Base-by-base conservation (phyloP, 2,329 filamentous ascomycete species). In the Rutstroemia sydowiana region DNA sequence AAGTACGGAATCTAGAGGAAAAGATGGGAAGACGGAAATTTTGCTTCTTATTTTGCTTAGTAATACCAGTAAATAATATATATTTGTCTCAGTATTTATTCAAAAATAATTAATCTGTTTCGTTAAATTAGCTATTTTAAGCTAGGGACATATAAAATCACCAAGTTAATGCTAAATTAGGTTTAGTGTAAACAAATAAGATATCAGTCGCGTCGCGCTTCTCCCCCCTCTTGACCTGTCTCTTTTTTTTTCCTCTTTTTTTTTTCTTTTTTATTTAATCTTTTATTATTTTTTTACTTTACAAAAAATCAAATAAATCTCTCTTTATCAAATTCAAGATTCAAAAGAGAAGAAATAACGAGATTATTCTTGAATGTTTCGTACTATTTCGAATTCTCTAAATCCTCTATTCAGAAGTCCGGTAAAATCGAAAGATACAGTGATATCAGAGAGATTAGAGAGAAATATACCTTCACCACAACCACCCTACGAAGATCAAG, bases 381-480 rank as follows among this genome's bases (percentile, higher is more conserved):
- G 51, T 30, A 31, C 51, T 2, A 48, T 53, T 44, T 40, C 51
- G 37, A 43, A 50, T 40, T 46, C 52, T 45, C 43, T 54, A 34
- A 52, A 52, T 44, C 48, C 52, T 41, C 30, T 51, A 34, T 44
- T 48, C 49, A 36, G 55, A 58, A 59, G 37, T 55, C 52, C 48
- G 48, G 53, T 50, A 48, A 57, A 59, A 53, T 49, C 45, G n/a
- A n/a, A n/a, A n/a, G n/a, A n/a, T n/a, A n/a, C n/a, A n/a, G 39
- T 14, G 28, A 13, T 31, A 30, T n/a, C n/a, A 30, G 16, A 30
- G 40, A 32, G 31, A 28, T 31, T 34, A 32, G 48, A 48, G 23
- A 26, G 23, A 48, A 45, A 39, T 32, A 21, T 6, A n/a, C n/a
- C n/a, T n/a, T n/a, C n/a, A n/a, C n/a, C n/a, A n/a, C n/a, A n/a